These are phyloP conservation scores for Cymbopogon flexuosus DNA, from an alignment of 202 grass and related monocot species.

Conservation along the genomic window DNA sequence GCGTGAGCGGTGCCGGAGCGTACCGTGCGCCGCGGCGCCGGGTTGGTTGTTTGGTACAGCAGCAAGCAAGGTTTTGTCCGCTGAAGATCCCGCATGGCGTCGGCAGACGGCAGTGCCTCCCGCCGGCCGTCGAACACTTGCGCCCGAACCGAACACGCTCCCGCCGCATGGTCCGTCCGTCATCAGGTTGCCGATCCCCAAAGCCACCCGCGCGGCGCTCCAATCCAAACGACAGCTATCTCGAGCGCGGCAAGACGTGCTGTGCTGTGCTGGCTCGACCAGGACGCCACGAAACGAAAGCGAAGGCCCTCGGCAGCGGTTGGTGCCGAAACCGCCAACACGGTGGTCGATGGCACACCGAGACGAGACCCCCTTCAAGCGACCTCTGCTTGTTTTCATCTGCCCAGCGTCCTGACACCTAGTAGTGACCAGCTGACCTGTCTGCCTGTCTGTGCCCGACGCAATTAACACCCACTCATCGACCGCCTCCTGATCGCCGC, in stretches of 20 bases:
- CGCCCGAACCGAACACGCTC: no score
- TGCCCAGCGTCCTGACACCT: no score
- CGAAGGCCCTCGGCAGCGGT: not conserved
- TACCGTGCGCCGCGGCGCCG: not conserved
- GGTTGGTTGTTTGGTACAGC: no score
- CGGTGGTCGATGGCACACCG: not conserved
- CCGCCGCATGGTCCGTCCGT: not conserved
- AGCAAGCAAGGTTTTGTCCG: not conserved
- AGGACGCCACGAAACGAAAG: not conserved
- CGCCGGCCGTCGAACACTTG: no score
- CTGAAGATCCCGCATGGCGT: not conserved
- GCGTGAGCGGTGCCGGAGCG: no score
- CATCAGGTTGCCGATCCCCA: not conserved
- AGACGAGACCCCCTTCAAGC: not conserved
- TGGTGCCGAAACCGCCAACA: not conserved
- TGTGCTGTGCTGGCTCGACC: not conserved
- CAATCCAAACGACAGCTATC: not conserved
- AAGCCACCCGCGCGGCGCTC: not conserved
- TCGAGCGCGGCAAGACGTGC: not conserved
- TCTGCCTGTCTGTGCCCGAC: not conserved
- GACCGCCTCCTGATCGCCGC: not conserved
- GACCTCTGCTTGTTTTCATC: no score
- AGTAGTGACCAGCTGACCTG: no score
- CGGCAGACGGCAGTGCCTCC: not conserved
- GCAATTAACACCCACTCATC: slow-evolving; percentile 21